Base-by-base conservation (phyloP, 345 rosid species). In the Alliaria petiolata region DNA sequence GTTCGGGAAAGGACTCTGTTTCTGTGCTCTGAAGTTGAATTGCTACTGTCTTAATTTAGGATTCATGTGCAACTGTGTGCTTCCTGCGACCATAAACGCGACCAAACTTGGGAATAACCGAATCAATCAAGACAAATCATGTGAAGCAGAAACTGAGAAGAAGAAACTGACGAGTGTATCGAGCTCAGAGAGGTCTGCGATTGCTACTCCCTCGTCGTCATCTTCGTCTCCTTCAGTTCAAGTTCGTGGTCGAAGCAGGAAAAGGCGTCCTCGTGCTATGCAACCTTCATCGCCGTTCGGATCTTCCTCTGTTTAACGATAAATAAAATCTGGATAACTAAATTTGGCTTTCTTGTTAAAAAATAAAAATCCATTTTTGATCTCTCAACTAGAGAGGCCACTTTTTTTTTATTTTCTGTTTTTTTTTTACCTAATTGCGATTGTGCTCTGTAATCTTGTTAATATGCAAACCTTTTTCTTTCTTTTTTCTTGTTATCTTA, bases 41-140 rank as follows among this genome's bases (percentile, higher is more conserved):
- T 40, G 35, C 11, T 51, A 22, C 44, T 56, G 25, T 50, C n/a
- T 36, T n/a, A 7, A 19, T 63, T 25, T 49, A 91, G 99, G 99
- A 4, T 91, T 89, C 59, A 78, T 91, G 52, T 88, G 92, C 83
- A 89, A 89, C 59, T 95, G 98, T 79, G 91, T 95, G 67, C 96
- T 95, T 76, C 99, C 99, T 2, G 86, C 86, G 15, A 85, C 83
- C 47, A 65, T 95, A 74, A 85, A 85, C 72, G 79, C 93, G 45
- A 88, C 86, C 0, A 95, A 75, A 79, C 77, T 91, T 33, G 40
- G 82, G 49, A 79, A 81, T 65, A 90, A 83, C 61, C 79, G 80
- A 71, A 74, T 81, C 22, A 91, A 57, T 25, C 72, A 88, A 76
- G 97, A 86, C 8, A 87, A 86, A 72, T 51, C 80, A 51, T 73